Conservation (phyloP, 2,329 filamentous ascomycete species). For the Zymoseptoria ardabiliae region DNA sequence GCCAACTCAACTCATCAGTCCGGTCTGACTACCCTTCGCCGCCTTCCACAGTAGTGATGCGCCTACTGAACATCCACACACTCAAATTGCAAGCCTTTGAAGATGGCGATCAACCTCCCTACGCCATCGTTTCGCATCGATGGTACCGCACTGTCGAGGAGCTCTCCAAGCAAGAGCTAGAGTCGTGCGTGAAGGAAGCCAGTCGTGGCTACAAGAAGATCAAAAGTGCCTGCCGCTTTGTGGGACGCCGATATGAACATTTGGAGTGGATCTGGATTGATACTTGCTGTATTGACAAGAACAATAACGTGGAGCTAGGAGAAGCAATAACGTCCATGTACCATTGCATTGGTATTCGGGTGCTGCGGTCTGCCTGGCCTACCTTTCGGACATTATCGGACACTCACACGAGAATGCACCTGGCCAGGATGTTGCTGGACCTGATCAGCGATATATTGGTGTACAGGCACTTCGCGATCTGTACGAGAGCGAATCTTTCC, state of each 20-base stretch:
- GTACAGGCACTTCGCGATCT: constrained; percentile 6
- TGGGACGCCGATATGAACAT: constrained; percentile 18
- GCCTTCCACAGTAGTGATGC: constrained; percentile 2
- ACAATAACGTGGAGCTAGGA: constrained; percentile 12
- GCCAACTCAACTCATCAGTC: background rate
- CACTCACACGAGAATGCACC: background rate
- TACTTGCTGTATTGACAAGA: constrained; percentile 19
- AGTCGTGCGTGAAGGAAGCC: background rate
- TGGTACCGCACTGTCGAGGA: constrained; percentile 7
- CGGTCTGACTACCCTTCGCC: no score
- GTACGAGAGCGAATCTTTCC: constrained; percentile 17
- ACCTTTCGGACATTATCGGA: background rate
- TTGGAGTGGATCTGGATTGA: constrained; percentile 14
- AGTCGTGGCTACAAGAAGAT: constrained; percentile 9
- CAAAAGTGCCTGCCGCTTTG: background rate
- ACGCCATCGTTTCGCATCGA: constrained; percentile 17
- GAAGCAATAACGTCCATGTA: constrained; percentile 21
- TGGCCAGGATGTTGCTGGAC: background rate
- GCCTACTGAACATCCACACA: constrained; percentile 11
- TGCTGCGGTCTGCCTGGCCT: constrained; percentile 12
- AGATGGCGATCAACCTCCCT: constrained; percentile 7
- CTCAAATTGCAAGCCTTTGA: constrained; percentile 12
- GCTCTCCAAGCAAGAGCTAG: constrained; percentile 3
- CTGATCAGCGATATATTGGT: background rate
- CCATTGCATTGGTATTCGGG: constrained; percentile 13